Evolutionary conservation across 208 protist genomes (phyloP).

Genomic region (Crithidia brevicula): DNA sequence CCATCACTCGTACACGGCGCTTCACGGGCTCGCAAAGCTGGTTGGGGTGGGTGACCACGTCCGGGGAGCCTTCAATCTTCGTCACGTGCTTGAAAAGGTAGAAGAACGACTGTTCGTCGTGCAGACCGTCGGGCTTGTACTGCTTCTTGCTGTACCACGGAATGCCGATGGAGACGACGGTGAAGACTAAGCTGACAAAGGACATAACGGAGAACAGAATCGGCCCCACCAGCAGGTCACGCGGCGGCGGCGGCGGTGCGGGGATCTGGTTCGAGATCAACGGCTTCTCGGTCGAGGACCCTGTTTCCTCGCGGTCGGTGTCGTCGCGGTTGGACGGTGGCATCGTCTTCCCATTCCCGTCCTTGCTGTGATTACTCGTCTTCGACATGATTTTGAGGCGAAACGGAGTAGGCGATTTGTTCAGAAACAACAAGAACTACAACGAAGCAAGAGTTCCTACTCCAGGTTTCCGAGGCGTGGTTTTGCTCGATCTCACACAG

Average conservation of each 20-base stretch:
- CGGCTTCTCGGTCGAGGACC: constrained; percentile 29
- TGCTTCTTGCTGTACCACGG: constrained; percentile 77
- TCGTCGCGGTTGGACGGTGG: constrained; percentile 19
- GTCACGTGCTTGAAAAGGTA: constrained; percentile 56
- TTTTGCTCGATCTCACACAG: no score
- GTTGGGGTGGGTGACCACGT: constrained; percentile 27
- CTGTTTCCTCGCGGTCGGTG: constrained; percentile 17
- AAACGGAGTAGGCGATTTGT: background rate
- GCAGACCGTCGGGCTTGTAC: constrained; percentile 40
- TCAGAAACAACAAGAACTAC: background rate
- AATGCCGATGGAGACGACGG: constrained; percentile 52
- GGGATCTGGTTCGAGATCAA: constrained; percentile 18
- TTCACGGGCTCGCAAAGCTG: constrained; percentile 46
- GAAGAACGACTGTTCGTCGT: constrained; percentile 41
- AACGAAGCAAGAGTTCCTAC: no score
- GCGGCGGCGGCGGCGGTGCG: constrained; percentile 50
- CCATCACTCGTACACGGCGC: constrained; percentile 46
- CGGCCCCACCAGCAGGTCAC: constrained; percentile 54
- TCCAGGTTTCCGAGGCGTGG: no score
- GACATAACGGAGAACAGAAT: constrained; percentile 38
- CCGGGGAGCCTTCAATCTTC: constrained; percentile 32
- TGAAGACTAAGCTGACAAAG: constrained; percentile 49
- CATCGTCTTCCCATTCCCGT: constrained; percentile 11
- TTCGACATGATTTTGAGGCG: constrained; percentile 4
- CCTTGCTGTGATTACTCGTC: constrained; percentile 27